Base-by-base conservation (phyloP, 257 asterid species). In the Anisodus acutangulus region DNA sequence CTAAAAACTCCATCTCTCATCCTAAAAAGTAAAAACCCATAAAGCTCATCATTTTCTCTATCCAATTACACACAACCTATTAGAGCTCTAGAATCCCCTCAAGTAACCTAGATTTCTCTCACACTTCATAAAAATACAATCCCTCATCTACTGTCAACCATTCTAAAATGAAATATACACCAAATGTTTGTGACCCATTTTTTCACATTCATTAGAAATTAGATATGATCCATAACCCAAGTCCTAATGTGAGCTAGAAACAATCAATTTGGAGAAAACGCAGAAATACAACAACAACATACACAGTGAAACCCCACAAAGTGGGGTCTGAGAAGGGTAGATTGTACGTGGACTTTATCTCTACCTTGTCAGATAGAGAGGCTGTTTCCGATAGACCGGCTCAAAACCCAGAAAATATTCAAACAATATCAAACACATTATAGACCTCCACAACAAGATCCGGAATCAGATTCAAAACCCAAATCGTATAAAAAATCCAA, bases 401-500 rank as follows among this genome's bases (percentile, higher is more conserved):
- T 22, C 26, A 72, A 72, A 72, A 3, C 80, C 6, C 17, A 72
- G n/a, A 49, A 4, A 45, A 47, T 47, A 72, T 10, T 62, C 67
- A 17, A 59, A 22, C 26, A 22, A 22, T 22, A 22, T 31, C 35
- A 31, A 31, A 31, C 35, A 31, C 35, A 31, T 31, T 8, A 12
- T 15, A 68, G 2, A 68, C 37, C 37, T 68, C 63, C 81, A 76
- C 22, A 49, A 12, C 63, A 76, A 76, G 81, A 76, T 76, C 81
- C 62, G 19, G 13, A 76, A 51, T 76, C 81, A 22, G 62, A 74
- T 22, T 19, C 19, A 51, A 26, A 76, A 5, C 35, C 62, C 7
- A 49, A 45, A 19, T 4, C 43, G 6, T 10, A 51, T 47, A 3
- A 41, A 70, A 71, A 71, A 45, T 71, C 17, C 31, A 70, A 22